A percentile compares a stretch with the other conserved stretches of the same genome.
These are phyloP conservation scores for Rhizophora mangle DNA, from an alignment of 345 rosid genomes.

Conservation along the genomic window DNA sequence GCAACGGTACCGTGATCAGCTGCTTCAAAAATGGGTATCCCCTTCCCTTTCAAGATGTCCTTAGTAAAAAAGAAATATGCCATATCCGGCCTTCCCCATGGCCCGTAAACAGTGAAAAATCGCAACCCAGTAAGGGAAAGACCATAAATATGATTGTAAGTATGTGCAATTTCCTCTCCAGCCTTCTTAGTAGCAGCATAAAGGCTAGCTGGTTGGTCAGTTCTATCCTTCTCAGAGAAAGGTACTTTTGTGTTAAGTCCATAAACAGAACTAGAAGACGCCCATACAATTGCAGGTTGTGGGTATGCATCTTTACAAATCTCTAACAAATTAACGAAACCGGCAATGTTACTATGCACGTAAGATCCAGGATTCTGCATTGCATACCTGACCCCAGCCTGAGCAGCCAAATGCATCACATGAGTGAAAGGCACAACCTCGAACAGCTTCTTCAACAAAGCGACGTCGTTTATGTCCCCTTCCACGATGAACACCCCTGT, in stretches of 20 bases:
- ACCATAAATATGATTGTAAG: conserved; percentile 89
- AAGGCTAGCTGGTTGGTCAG: conserved; percentile 94
- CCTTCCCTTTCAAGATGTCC: conserved; percentile 67
- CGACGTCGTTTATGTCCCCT: conserved; percentile 83
- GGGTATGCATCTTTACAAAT: conserved; percentile 73
- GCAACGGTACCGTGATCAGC: conserved; percentile 72
- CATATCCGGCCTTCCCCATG: conserved; percentile 97
- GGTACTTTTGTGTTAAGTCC: conserved; percentile 87
- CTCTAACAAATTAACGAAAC: conserved; percentile 72
- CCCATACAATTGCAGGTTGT: conserved; percentile 90
- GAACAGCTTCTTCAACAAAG: conserved; percentile 63
- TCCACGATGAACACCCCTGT: conserved; percentile 74
- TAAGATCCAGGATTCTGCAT: conserved; percentile 84
- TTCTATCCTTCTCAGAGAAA: conserved; percentile 75
- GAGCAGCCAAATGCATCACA: conserved; percentile 91
- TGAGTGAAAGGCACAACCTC: conserved; percentile 78
- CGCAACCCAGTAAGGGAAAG: conserved; percentile 78
- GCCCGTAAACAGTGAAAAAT: conserved; percentile 88
- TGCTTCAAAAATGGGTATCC: conserved; percentile 65
- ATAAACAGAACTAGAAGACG: conserved; percentile 82
- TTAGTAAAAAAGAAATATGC: conserved; percentile 87
- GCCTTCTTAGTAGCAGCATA: conserved; percentile 95
- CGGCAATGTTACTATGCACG: conserved; percentile 83
- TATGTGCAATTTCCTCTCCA: conserved; percentile 90
- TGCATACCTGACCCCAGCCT: conserved; percentile 89